Conservation (phyloP, 129 eudicot genomes). For the Sambucus nigra region DNA sequence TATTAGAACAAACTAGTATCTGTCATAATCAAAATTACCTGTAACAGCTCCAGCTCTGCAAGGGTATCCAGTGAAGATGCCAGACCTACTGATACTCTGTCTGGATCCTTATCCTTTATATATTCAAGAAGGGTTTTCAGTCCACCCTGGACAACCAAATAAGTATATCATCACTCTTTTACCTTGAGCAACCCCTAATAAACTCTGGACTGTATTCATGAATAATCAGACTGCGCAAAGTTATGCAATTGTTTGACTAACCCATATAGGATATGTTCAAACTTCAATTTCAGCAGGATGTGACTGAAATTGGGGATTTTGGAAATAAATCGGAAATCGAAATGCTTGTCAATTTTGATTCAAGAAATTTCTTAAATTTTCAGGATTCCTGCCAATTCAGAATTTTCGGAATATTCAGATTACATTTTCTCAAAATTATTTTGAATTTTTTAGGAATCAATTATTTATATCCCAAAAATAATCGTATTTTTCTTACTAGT, state of each 20-base stretch:
- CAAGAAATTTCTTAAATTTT: too few relatives aligned
- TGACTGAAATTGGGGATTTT: too few relatives aligned
- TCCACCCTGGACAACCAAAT: constrained; percentile 54
- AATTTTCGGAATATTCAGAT: too few relatives aligned
- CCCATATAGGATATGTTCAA: background rate
- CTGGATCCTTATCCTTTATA: constrained; percentile 90
- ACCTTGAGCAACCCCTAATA: constrained; percentile 7
- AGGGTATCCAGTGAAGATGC: constrained; percentile 88
- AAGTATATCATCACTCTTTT: background rate
- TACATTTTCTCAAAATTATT: too few relatives aligned
- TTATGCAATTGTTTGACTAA: background rate
- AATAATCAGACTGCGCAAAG: background rate
- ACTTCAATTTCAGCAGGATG: too few relatives aligned
- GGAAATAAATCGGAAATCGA: too few relatives aligned
- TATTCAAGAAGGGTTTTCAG: constrained; percentile 54
- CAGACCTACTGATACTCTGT: constrained; percentile 72
- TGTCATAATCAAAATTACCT: constrained; percentile 39
- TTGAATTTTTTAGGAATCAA: too few relatives aligned
- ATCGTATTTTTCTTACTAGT: too few relatives aligned
- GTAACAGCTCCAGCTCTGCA: constrained; percentile 84
- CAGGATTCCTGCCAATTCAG: too few relatives aligned
- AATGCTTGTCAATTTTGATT: too few relatives aligned
- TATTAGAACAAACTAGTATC: constrained; percentile 1
- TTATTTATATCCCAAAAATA: too few relatives aligned
- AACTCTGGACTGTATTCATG: constrained; percentile 5